Percentiles rank a stretch among this genome's conserved stretches.
phyloP scores from a whole-genome alignment of 495 filamentous ascomycete genomes.

The Xylaria telfairii region DNA sequence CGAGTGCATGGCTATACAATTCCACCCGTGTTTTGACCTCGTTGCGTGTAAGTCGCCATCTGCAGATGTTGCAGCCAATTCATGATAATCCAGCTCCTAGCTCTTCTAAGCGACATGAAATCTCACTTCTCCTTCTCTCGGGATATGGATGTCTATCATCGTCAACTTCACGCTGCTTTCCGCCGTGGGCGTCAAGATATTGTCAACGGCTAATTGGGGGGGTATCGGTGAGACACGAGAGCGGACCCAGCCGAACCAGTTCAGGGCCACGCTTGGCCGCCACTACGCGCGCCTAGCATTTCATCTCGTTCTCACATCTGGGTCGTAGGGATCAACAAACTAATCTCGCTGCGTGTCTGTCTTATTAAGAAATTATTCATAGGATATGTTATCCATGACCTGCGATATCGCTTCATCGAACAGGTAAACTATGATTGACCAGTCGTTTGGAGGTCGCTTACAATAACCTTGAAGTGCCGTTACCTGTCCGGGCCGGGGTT shows the following conservation, averaged over 20 bases:
- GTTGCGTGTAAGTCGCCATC: constrained; percentile 32
- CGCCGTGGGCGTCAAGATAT: constrained; percentile 23
- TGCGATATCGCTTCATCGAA: not conserved
- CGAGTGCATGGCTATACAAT: constrained; percentile 37
- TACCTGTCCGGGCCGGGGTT: not conserved
- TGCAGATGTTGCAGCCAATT: constrained; percentile 23
- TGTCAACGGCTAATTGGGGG: constrained; percentile 31
- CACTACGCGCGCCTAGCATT: constrained; percentile 33
- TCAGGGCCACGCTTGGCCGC: constrained; percentile 32
- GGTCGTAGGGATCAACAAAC: not conserved
- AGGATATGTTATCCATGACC: too few species aligned
- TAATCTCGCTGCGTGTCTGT: not conserved
- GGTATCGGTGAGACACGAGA: constrained; percentile 37
- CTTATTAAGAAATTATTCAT: not conserved
- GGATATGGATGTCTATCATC: not conserved
- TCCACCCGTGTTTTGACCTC: constrained; percentile 17
- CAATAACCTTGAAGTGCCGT: not conserved
- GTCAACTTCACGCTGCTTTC: not conserved
- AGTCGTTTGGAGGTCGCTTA: not conserved
- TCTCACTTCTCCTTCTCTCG: not conserved
- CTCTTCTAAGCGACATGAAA: not conserved
- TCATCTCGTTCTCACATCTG: constrained; percentile 27
- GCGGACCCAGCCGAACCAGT: constrained; percentile 35
- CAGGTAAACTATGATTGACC: not conserved
- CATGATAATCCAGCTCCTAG: constrained; percentile 11